Base-by-base conservation (phyloP, 2,329 filamentous ascomycete genomes). In the Trichoderma breve region DNA sequence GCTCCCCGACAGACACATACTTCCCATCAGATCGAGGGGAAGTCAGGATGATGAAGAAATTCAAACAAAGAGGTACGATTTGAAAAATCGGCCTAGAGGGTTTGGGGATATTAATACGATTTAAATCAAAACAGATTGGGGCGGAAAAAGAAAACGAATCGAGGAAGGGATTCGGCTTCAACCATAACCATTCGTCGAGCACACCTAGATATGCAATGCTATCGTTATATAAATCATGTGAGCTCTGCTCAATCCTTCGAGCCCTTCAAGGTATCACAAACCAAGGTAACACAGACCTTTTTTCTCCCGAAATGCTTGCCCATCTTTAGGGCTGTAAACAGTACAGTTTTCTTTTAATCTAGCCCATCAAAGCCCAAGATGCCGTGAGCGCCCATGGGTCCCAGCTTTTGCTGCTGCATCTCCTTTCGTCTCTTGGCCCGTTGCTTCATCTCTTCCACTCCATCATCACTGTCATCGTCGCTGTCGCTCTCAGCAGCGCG, bases 331-430 rank as follows among this genome's bases (percentile, higher is more conserved):
- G 26, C 53, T 47, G 14, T 8, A 39, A 39, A 21, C 15, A 15
- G 9, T 62, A 24, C 32, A 62, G 12, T 4, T 21, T 11, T n/a
- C 12, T 21, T 24, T 73, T 65, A 86, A 71, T 86, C 85, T 74
- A 87, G 72, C 8, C 83, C 85, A 14, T 84, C 83, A 72, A 87
- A 86, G 6, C 83, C 83, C 74, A 87, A 76, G n/a, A 87, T 81
- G 63, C 86, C 86, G 58, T 87, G 85, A 3, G 85, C 84, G 24
- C 86, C 86, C 80, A 83, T 84, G 14, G 84, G 84, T 3, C 85
- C 86, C 6, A 87, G 79, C 65, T 84, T 84, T 68, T 74, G 80
- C 58, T 75, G 81, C 73, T 84, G 82, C 4, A 79, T 78, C 76
- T 82, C 81, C 76, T 84, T 86, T 74, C 82, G 78, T 70, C 81